Evolutionary conservation across 352 stramenopile genomes (phyloP).

Genomic region (Phytophthora constricta): DNA sequence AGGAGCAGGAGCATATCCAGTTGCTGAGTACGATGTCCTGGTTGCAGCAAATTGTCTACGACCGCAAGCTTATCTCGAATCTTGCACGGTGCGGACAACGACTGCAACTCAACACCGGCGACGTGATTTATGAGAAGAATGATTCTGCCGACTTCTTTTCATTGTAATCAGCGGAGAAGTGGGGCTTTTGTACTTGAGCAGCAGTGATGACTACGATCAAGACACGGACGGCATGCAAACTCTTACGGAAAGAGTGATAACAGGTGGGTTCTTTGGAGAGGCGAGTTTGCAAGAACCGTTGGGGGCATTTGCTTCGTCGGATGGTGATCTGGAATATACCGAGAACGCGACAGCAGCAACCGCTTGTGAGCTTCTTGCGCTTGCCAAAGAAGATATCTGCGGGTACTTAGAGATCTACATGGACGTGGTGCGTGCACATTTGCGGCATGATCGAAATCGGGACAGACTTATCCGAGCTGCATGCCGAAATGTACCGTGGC

Average conservation of each 20-base stretch:
- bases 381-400: constrained; percentile 60
- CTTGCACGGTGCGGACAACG: constrained; percentile 55
- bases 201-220: neutral
- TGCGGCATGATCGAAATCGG: constrained; percentile 59
- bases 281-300: constrained; percentile 41
- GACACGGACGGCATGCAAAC: neutral
- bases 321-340: constrained; percentile 46
- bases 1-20: constrained; percentile 51
- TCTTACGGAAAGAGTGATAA: constrained; percentile 42
- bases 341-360: constrained; percentile 51
- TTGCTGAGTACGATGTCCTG: constrained; percentile 62
- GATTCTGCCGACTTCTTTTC: constrained; percentile 67
- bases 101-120: constrained; percentile 45
- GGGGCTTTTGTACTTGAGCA: constrained; percentile 21
- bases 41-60: constrained; percentile 61
- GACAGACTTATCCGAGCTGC: constrained; percentile 54
- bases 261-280: constrained; percentile 72
- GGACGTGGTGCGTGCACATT: constrained; percentile 65
- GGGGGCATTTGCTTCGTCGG: neutral
- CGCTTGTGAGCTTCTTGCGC: constrained; percentile 50
- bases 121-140: constrained; percentile 65
- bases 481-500: constrained; percentile 49
- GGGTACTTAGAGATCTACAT: constrained; percentile 73
- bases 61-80: constrained; percentile 56
- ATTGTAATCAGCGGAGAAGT: constrained; percentile 66